Percentiles rank a stretch among this genome's conserved stretches.
These are phyloP conservation scores for Helminthosporium solani DNA, from an alignment of 2,329 filamentous ascomycete species.

Conservation along the genomic window DNA sequence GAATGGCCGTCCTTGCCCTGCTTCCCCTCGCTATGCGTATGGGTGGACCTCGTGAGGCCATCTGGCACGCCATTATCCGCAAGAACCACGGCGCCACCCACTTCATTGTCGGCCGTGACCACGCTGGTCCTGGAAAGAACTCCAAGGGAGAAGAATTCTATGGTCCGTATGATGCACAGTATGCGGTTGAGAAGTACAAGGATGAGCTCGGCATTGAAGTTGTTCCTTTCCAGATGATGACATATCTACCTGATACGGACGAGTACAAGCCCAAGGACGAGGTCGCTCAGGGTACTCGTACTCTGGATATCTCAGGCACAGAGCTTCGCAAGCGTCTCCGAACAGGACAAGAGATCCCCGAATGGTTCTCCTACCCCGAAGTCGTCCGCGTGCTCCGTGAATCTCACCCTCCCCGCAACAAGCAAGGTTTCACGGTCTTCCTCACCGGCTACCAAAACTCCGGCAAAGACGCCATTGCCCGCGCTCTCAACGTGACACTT, in stretches of 20 bases:
- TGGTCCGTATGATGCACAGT: slow-evolving; percentile 95
- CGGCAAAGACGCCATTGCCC: slow-evolving; percentile 94
- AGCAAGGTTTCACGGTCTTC: slow-evolving; percentile 98
- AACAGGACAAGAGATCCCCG: slow-evolving; percentile 90
- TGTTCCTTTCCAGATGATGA: slow-evolving; percentile 99
- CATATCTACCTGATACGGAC: slow-evolving; percentile 94
- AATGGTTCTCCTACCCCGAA: slow-evolving; percentile 99
- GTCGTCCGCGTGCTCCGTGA: slow-evolving; percentile 95
- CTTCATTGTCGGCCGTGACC: slow-evolving; percentile 98
- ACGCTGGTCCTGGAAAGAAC: slow-evolving; percentile 97
- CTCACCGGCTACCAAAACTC: slow-evolving; percentile 95
- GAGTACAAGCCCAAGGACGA: slow-evolving; percentile 94
- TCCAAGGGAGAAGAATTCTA: slow-evolving; percentile 96
- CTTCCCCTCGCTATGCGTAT: slow-evolving; percentile 97
- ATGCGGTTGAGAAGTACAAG: slow-evolving; percentile 93
- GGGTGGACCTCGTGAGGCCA: slow-evolving; percentile 95
- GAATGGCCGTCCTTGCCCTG: slow-evolving; percentile 95
- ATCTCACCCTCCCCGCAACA: slow-evolving; percentile 86
- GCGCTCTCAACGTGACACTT: slow-evolving; percentile 91
- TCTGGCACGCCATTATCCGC: slow-evolving; percentile 99
- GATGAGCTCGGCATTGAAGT: slow-evolving; percentile 98
- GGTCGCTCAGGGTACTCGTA: slow-evolving; percentile 79
- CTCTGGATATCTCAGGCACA: slow-evolving; percentile 58
- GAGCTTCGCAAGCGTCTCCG: slow-evolving; percentile 91
- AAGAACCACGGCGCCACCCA: slow-evolving; percentile 99